Evolutionary conservation across 148 eudicot species (phyloP), one percentile per base, ranked within the genome.

Genomic region (Mesembryanthemum crystallinum): DNA sequence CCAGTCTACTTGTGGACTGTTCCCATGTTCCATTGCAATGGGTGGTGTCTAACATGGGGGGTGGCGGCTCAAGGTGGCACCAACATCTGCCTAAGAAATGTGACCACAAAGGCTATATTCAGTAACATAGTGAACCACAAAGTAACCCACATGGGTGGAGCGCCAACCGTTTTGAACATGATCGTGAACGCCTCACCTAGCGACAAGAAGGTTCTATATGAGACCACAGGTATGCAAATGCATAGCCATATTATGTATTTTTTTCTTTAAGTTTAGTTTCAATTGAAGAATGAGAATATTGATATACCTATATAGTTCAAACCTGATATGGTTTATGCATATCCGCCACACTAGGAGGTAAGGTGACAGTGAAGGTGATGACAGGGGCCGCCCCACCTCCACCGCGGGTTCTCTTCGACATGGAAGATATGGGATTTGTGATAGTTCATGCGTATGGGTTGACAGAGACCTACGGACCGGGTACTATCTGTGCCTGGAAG

Each of bases 1-100:
- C 85, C 92, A 1, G 83, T 86, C 49, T 89, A 86, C 64, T 68
- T 91, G 17, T 91, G 96, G 96, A 86, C 89, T 3, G 82, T 88
- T 43, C 96, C 96, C 2, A 91, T 89, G 92, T 91, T 91, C 78
- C 96, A 91, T 74, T 91, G 96, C 87, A 91, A 91, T 28, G 96
- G 92, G 15, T 89, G 96, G 96, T 88, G 92, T 80, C 78, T 91
- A 23, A 82, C 86, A 23, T 91, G 96, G 96, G 96, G 80, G 21
- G 69, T 86, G 45, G 96, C 96, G 9, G 96, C 89, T n/a, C 88
- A 81, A 70, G 96, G 92, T 1, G 92, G 92, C 29, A 87, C 88
- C 10, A 91, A 86, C 57, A 52, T 91, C 23, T 91, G 96, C 85
- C 76, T 91, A 1, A 84, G 92, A 72, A 73, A 62, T 47, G 83